Percentiles rank a stretch among this genome's conserved stretches.
phyloP scores from a whole-genome alignment of 441 rosid species.

The Melastoma candidum region DNA sequence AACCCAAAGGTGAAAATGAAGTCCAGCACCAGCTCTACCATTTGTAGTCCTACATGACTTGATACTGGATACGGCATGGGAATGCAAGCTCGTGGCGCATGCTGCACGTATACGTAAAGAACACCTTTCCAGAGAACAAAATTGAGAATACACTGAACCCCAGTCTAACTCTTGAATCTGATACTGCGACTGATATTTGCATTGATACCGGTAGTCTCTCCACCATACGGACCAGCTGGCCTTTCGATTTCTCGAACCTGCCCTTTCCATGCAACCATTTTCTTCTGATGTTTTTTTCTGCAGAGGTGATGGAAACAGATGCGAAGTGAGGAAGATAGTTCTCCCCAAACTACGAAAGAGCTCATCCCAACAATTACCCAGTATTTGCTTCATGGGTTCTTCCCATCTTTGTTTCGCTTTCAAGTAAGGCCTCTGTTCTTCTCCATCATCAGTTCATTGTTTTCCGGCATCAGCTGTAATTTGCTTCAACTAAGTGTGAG shows the following conservation, averaged over 20 bases:
- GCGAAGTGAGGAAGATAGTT: too few relatives aligned
- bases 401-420: constrained; percentile 44
- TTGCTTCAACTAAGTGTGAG: neutral
- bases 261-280: constrained; percentile 43
- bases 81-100: too few relatives aligned
- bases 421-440: constrained; percentile 72
- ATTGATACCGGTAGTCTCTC: constrained; percentile 72
- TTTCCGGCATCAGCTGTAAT: constrained; percentile 3
- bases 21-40: too few relatives aligned
- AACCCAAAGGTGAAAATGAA: too few relatives aligned
- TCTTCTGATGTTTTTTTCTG: constrained; percentile 45
- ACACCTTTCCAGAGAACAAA: too few relatives aligned
- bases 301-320: neutral
- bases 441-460: constrained; percentile 54
- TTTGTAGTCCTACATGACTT: too few relatives aligned
- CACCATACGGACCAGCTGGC: constrained; percentile 50
- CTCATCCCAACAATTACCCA: constrained; percentile 31
- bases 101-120: too few relatives aligned
- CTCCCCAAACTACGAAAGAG: neutral
- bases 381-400: constrained; percentile 86
- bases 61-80: too few relatives aligned
- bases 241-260: constrained; percentile 52
- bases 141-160: too few relatives aligned
- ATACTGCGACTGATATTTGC: constrained; percentile 52
- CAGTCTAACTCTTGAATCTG: constrained; percentile 35